These are phyloP conservation scores for Sporothrix protearum DNA, from an alignment of 2,329 filamentous ascomycete genomes.

Conservation along the genomic window DNA sequence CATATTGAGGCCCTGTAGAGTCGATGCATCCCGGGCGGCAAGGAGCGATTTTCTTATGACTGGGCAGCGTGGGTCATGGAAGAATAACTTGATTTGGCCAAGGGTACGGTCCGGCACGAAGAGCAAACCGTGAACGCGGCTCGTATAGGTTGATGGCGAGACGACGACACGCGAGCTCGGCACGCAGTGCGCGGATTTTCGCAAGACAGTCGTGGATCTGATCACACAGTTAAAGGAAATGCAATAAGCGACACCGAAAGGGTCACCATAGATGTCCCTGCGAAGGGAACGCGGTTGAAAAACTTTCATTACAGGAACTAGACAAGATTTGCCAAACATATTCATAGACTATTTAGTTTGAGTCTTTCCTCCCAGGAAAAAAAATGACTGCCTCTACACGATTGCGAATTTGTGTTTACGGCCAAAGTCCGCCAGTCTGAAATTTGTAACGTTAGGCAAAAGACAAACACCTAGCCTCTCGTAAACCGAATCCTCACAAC, in stretches of 20 bases:
- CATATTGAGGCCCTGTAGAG: conserved; percentile 26
- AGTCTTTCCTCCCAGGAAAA: too few relatives aligned
- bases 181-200: conserved; percentile 16
- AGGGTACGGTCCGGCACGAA: conserved; percentile 24
- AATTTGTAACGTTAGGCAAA: too few relatives aligned
- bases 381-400: too few relatives aligned
- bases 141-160: conserved; percentile 23
- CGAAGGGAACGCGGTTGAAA: too few relatives aligned
- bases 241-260: conserved; percentile 2
- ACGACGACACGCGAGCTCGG: conserved; percentile 20
- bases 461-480: too few relatives aligned
- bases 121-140: conserved; percentile 18
- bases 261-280: neutral
- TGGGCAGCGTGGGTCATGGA: conserved; percentile 44
- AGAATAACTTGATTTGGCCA: conserved; percentile 40
- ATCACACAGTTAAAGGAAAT: conserved; percentile 13
- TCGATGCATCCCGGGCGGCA: conserved; percentile 35
- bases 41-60: conserved; percentile 46
- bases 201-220: conserved; percentile 11
- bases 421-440: too few relatives aligned
- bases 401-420: too few relatives aligned
- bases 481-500: too few relatives aligned
- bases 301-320: too few relatives aligned
- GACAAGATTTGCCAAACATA: neutral
- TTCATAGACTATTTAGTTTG: too few relatives aligned